phyloP scores from a whole-genome alignment of 371 early-diverging fungal species.

The Haplosporangium sp. region DNA sequence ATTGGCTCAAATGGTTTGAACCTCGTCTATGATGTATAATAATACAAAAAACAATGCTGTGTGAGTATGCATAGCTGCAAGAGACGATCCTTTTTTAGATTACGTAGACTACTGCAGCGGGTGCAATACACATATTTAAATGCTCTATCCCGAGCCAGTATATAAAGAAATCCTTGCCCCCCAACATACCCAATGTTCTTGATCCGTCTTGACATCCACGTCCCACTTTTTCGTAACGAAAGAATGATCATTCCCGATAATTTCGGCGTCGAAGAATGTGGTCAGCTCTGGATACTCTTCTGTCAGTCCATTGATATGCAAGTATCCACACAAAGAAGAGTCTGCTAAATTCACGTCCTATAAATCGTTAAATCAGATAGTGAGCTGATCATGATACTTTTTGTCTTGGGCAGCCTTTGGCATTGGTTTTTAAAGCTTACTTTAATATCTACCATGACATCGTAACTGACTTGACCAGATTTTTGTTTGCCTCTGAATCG shows the following conservation, averaged over 20 bases:
- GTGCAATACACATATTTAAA: too few relatives aligned
- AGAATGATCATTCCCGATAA: conserved; percentile 81
- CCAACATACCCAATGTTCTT: conserved; percentile 82
- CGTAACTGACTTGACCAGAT: conserved; percentile 73
- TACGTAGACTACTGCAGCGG: too few relatives aligned
- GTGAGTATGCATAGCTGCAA: background rate
- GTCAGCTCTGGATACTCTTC: conserved; percentile 83
- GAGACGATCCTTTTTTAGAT: background rate
- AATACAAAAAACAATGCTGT: background rate
- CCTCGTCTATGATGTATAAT: conserved; percentile 35
- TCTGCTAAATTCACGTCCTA: conserved; percentile 82
- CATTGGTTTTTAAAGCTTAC: conserved; percentile 50
- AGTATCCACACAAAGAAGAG: conserved; percentile 83
- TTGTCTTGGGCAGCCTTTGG: background rate
- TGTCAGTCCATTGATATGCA: conserved; percentile 87
- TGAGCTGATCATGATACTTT: background rate
- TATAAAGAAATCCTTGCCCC: background rate
- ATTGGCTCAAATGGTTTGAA: conserved; percentile 77
- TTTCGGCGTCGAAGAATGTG: conserved; percentile 90
- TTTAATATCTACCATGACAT: conserved; percentile 83
- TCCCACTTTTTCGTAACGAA: conserved; percentile 92
- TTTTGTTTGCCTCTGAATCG: conserved; percentile 80
- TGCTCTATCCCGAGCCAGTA: too few relatives aligned
- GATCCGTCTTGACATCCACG: conserved; percentile 79
- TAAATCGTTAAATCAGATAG: background rate